Evolutionary conservation across 225 moss, liverwort and hornwort genomes (phyloP), one percentile per base, ranked within the genome.

Genomic region (Neckera pumila): DNA sequence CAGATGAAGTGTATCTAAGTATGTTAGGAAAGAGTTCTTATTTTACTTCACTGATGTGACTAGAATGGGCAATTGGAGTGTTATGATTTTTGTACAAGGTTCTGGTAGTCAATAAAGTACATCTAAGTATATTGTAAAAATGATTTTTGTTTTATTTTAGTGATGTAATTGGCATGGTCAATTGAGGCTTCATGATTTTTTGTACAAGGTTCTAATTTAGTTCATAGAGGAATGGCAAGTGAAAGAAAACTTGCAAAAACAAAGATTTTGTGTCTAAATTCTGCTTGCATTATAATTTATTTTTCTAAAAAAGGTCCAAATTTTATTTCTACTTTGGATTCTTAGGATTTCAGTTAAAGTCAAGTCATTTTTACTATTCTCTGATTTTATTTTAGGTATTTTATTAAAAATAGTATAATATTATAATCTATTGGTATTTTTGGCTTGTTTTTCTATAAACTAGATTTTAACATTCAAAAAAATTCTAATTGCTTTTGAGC

Each of bases 371-470:
- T 54, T 1, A 7, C 17, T n/a, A 25, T 25, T n/a, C 15, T n/a
- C 0, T 56, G 0, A 78, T n/a, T n/a, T 10, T 25, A n/a, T 56
- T 38, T 17, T 2, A 78, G 1, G 1, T 56, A n/a, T 57, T n/a
- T 6, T 26, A 36, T 3, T 6, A 36, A 49, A 9, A n/a, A 54
- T 1, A 14, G 0, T n/a, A 7, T 33, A 8, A 56, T 25, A 0
- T 6, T 25, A 15, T 25, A 15, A 1, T 51, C 14, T 54, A 54
- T 25, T n/a, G 10, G 16, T 2, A 56, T 1, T 47, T 77, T 53
- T n/a, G 36, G 0, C 3, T 43, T 77, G n/a, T 47, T n/a, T 6
- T 10, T 8, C 0, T 77, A 3, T n/a, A 0, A 54, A 56, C 1
- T 56, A n/a, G 9, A 15, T 77, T 34, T 53, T 16, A 6, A 25